Conservation (phyloP, 2,329 filamentous ascomycete species). For the Diaporthe velutina region DNA sequence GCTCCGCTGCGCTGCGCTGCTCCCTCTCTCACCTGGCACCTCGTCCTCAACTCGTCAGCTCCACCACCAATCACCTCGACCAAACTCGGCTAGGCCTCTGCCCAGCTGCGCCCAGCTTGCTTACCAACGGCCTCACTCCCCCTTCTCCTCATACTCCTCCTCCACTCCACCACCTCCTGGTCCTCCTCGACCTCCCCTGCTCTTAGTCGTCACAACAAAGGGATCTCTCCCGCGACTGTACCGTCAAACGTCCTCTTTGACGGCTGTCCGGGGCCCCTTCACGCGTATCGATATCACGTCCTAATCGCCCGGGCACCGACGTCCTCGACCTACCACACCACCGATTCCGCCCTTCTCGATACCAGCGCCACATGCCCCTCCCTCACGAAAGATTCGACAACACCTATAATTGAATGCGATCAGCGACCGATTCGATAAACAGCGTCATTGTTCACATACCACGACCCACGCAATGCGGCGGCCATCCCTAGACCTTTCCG, state of each 20-base stretch:
- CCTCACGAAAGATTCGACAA: not conserved
- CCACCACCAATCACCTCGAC: slow-evolving; percentile 27
- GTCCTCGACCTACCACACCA: not conserved
- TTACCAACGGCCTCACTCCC: not conserved
- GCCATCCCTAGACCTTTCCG: slow-evolving; percentile 47
- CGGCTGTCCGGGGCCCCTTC: slow-evolving; percentile 18
- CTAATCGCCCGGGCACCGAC: slow-evolving; percentile 13
- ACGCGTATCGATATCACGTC: slow-evolving; percentile 3
- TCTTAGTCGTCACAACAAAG: slow-evolving; percentile 5
- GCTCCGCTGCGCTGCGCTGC: slow-evolving; percentile 5
- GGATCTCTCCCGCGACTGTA: slow-evolving; percentile 12
- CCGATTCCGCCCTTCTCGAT: not conserved
- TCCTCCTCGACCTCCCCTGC: not conserved
- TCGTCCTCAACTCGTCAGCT: not conserved
- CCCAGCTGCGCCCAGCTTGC: slow-evolving; percentile 26
- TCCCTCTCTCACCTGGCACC: not conserved
- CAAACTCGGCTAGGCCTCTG: slow-evolving; percentile 23
- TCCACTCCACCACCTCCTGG: not conserved
- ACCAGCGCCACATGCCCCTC: not conserved
- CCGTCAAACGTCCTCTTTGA: slow-evolving; percentile 3
- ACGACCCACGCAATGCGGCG: slow-evolving; percentile 50
- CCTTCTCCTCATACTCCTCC: not conserved
- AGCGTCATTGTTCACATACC: slow-evolving; percentile 49
- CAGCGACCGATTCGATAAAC: not conserved
- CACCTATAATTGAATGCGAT: not conserved